Percentiles rank a stretch among this genome's conserved stretches.
These are phyloP conservation scores for Talaromyces thailandensis DNA, from an alignment of 495 filamentous ascomycete species.

Conservation along the genomic window DNA sequence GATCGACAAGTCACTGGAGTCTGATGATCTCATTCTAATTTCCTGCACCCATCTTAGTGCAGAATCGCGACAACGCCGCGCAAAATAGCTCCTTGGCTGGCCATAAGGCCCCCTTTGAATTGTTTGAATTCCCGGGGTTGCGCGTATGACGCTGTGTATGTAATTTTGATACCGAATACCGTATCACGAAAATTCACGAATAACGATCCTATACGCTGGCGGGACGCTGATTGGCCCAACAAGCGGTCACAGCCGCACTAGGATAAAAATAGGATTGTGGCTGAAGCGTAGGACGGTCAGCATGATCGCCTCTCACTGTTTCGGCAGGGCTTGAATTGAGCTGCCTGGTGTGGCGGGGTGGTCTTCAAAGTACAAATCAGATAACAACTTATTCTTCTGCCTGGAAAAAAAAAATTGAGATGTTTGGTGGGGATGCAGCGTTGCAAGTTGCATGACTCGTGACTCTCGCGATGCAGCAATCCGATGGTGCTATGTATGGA, in stretches of 20 bases:
- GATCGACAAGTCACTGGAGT: neutral
- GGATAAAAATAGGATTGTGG: neutral
- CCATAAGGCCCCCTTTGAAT: neutral
- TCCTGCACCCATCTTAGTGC: neutral
- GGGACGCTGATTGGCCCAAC: neutral
- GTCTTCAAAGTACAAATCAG: neutral
- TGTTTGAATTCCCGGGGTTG: neutral
- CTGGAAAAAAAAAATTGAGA: neutral
- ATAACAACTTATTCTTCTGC: neutral
- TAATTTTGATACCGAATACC: neutral
- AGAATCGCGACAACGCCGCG: neutral
- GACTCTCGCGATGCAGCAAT: neutral
- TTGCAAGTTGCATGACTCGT: neutral
- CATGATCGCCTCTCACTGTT: neutral
- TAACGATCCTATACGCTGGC: neutral
- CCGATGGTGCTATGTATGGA: neutral
- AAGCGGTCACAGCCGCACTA: constrained; percentile 4
- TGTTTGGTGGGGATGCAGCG: neutral
- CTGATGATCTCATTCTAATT: neutral
- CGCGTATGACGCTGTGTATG: neutral
- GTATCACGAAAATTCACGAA: neutral
- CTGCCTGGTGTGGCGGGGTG: neutral
- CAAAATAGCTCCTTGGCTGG: neutral
- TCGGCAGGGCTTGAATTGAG: neutral
- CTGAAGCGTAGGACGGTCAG: neutral